phyloP scores from a whole-genome alignment of 192 early-diverging fungal genomes.

The Chytriomyces hyalinus region DNA sequence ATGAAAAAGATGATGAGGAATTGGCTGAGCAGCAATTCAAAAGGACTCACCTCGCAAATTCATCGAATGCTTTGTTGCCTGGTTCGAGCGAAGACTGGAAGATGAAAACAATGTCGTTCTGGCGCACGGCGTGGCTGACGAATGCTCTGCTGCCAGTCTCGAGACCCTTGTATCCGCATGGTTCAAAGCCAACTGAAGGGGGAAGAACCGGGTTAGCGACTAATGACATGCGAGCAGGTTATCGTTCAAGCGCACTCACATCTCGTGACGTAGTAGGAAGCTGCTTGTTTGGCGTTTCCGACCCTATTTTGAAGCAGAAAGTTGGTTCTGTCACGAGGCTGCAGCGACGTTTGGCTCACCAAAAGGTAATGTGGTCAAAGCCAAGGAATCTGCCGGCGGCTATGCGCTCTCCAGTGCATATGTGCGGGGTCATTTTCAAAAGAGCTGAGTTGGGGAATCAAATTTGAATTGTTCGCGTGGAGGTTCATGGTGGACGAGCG shows the following conservation, averaged over 20 bases:
- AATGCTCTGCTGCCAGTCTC: conserved; percentile 91
- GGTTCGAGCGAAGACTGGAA: conserved; percentile 93
- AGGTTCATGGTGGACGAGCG: too few relatives aligned
- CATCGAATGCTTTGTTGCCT: conserved; percentile 64
- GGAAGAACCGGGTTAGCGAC: neutral
- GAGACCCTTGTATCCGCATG: conserved; percentile 91
- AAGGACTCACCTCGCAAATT: conserved; percentile 34
- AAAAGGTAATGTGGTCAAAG: conserved; percentile 84
- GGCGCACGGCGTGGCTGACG: conserved; percentile 82
- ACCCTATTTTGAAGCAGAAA: conserved; percentile 55
- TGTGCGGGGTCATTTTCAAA: conserved; percentile 67
- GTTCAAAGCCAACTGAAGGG: conserved; percentile 79
- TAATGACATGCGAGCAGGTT: neutral
- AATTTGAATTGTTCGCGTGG: too few relatives aligned
- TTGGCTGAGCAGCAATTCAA: neutral
- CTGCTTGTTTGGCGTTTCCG: conserved; percentile 94
- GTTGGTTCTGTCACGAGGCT: neutral
- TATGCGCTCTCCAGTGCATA: conserved; percentile 65
- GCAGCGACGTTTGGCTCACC: conserved; percentile 29
- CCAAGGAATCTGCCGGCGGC: conserved; percentile 68
- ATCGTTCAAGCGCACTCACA: conserved; percentile 46
- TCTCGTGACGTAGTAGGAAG: conserved; percentile 88
- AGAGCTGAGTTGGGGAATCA: neutral
- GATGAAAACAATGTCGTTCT: conserved; percentile 81
- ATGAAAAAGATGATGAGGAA: conserved; percentile 1